These are phyloP conservation scores for Boletus rubescentipes DNA, from an alignment of 768 basidiomycete species.

Conservation along the genomic window DNA sequence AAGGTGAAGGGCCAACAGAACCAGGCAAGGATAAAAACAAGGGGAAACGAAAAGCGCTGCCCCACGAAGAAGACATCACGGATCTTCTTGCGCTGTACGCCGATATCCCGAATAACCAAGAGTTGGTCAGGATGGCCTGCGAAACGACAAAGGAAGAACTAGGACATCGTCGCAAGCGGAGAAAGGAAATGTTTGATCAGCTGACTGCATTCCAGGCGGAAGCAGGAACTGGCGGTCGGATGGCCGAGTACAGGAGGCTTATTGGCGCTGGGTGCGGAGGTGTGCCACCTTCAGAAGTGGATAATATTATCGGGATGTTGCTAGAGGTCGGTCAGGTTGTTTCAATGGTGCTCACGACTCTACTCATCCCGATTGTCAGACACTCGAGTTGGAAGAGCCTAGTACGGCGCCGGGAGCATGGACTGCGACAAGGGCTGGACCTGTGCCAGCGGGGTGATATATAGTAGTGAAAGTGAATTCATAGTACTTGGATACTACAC, in stretches of 20 bases:
- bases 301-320: constrained; percentile 79
- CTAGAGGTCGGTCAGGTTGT: constrained; percentile 60
- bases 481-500: constrained; percentile 4
- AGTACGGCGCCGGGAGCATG: constrained; percentile 51
- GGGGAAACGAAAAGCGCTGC: constrained; percentile 52
- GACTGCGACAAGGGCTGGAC: constrained; percentile 32
- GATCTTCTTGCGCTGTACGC: constrained; percentile 62
- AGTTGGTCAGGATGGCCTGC: constrained; percentile 53
- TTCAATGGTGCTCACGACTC: neutral
- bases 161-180: constrained; percentile 59
- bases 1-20: constrained; percentile 38
- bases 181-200: constrained; percentile 71
- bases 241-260: constrained; percentile 84
- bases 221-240: constrained; percentile 84
- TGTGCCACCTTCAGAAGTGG: constrained; percentile 82
- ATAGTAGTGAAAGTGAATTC: neutral
- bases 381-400: constrained; percentile 79
- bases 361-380: constrained; percentile 41
- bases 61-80: constrained; percentile 55
- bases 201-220: constrained; percentile 83
- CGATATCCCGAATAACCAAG: constrained; percentile 57
- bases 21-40: constrained; percentile 45
- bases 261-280: constrained; percentile 92
- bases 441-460: constrained; percentile 23
- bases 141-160: constrained; percentile 66